Evolutionary conservation across 1,139 yeast genomes (phyloP).

Genomic region (Scheffersomyces parashehatae): DNA sequence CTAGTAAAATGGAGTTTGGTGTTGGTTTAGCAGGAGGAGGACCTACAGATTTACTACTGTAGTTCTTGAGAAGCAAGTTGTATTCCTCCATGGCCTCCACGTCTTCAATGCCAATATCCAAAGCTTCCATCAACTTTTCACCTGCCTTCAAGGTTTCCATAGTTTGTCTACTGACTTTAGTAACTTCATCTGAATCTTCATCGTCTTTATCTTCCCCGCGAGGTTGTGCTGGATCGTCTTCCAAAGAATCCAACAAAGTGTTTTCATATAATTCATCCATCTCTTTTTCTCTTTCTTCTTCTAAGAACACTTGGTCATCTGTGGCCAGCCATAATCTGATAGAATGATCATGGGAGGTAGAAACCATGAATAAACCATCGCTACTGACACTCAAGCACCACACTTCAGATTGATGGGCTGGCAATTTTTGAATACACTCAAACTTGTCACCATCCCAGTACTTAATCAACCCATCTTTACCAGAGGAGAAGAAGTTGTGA

Average conservation of each 20-base stretch:
- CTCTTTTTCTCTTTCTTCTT: constrained; percentile 95
- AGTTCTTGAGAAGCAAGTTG: constrained; percentile 32
- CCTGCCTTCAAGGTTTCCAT: constrained; percentile 93
- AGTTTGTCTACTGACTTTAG: constrained; percentile 78
- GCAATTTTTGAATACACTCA: constrained; percentile 84
- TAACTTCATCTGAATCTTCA: constrained; percentile 57
- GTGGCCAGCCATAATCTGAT: constrained; percentile 90
- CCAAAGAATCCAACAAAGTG: constrained; percentile 69
- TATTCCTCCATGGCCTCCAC: constrained; percentile 59
- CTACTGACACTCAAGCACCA: constrained; percentile 83
- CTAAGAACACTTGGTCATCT: constrained; percentile 89
- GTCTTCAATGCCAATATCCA: constrained; percentile 79
- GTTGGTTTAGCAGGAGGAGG: constrained; percentile 59
- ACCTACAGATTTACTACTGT: constrained; percentile 35
- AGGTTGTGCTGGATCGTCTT: constrained; percentile 48
- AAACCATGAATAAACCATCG: constrained; percentile 71
- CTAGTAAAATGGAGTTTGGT: constrained; percentile 68
- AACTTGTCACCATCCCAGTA: constrained; percentile 99
- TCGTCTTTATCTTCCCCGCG: constrained; percentile 41
- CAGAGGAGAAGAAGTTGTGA: constrained; percentile 86
- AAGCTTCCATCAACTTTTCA: constrained; percentile 88
- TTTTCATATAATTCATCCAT: constrained; percentile 88
- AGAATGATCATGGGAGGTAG: constrained; percentile 94
- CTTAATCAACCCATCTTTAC: constrained; percentile 86
- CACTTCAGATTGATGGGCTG: constrained; percentile 90